phyloP scores from a whole-genome alignment of 192 early-diverging fungal species.

The Geranomyces variabilis region DNA sequence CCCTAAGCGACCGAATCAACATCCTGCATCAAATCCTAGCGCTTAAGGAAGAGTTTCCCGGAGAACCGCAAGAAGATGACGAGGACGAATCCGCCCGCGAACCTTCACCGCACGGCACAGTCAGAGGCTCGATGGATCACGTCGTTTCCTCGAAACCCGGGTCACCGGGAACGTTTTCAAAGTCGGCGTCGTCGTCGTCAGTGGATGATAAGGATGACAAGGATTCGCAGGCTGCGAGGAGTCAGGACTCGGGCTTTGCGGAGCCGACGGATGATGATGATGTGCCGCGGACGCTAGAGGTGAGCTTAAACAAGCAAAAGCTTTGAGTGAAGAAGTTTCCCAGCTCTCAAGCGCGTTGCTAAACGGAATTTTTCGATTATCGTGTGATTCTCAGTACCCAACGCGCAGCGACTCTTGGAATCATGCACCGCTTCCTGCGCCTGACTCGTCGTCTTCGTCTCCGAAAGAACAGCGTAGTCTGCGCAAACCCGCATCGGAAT shows the following conservation, averaged over 20 bases:
- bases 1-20: conserved; percentile 67
- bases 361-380: no score
- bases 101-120: background rate
- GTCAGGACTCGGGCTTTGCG: conserved; percentile 36
- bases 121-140: conserved; percentile 7
- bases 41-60: conserved; percentile 48
- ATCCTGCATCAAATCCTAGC: conserved; percentile 67
- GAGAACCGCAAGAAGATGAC: background rate
- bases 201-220: background rate
- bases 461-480: background rate
- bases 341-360: no score
- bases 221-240: conserved; percentile 5
- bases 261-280: conserved; percentile 21
- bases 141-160: background rate
- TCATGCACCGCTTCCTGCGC: background rate
- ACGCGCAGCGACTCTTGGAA: background rate
- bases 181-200: background rate
- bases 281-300: background rate
- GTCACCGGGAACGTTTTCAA: background rate
- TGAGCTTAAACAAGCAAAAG: no score
- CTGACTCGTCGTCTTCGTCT: background rate
- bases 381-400: background rate
- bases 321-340: no score
- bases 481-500: conserved; percentile 27
- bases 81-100: background rate